Conservation (phyloP, 257 asterid species). For the Salvia rosmarinus region DNA sequence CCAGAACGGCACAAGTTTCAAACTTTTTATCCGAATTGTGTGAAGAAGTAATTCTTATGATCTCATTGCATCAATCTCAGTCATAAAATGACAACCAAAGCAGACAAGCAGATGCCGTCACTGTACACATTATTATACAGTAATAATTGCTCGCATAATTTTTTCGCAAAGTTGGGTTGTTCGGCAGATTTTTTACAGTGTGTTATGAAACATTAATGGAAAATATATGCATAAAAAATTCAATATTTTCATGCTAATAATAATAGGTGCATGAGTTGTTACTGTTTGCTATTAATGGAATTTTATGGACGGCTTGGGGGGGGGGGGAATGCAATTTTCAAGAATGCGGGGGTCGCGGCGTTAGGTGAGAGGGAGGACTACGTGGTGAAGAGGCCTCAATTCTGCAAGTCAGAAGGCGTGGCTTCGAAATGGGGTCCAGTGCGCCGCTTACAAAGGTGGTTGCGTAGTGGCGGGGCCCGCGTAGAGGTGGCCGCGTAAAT, state of each 20-base stretch:
- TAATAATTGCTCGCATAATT: constrained; percentile 24
- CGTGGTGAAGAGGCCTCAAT: constrained; percentile 23
- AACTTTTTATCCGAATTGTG: background rate
- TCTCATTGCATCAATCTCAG: constrained; percentile 14
- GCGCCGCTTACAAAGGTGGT: constrained; percentile 47
- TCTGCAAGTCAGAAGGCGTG: constrained; percentile 45
- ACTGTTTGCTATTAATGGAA: constrained; percentile 46
- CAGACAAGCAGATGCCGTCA: constrained; percentile 23
- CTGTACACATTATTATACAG: constrained; percentile 12
- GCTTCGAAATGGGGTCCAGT: constrained; percentile 12
- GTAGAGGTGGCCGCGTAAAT: constrained; percentile 30
- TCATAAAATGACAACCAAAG: constrained; percentile 34
- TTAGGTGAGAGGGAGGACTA: background rate
- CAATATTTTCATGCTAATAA: background rate
- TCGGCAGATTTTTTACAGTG: background rate
- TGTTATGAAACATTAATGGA: background rate
- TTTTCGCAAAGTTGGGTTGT: background rate
- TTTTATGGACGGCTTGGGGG: constrained; percentile 30
- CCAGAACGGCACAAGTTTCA: constrained; percentile 39
- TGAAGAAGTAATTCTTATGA: background rate
- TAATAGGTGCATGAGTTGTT: constrained; percentile 31
- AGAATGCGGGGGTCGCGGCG: constrained; percentile 32
- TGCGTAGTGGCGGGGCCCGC: constrained; percentile 67
- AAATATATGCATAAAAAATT: background rate
- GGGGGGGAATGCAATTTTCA: constrained; percentile 41